Evolutionary conservation across 768 basidiomycete genomes (phyloP), one percentile per base, ranked within the genome.

Genomic region (Sporobolomyces phaffii): DNA sequence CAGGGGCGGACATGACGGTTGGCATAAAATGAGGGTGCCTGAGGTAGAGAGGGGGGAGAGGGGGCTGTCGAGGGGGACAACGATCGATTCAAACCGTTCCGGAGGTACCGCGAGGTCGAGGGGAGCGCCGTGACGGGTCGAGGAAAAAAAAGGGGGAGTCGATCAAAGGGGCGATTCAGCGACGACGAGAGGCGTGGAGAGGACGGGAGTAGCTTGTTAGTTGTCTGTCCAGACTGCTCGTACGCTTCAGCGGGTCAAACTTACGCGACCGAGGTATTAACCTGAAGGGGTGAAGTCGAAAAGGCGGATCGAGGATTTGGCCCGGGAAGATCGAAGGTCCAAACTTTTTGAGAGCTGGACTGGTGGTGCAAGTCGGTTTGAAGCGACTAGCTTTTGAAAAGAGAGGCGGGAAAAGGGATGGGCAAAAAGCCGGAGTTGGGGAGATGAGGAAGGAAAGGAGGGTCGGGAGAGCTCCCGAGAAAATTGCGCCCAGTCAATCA

Each of bases 1-100:
- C 57, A 22, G 64, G 65, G 31, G 65, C 65, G 36, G 65, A 67
- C 65, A 67, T 67, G 52, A 26, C 59, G 44, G 58, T 43, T 17
- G 56, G 56, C 56, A 58, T 58, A 45, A 22, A 58, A 22, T 33
- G 56, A 45, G 43, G 56, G 56, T 58, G 56, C 56, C 56, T 31
- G 24, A 45, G 31, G 34, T 26, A 44, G 41, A 22, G 44, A 43
- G 36, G 45, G 36, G 45, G 45, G 47, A 24, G 17, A 24, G 45
- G n/a, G 29, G 24, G 57, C 28, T 45, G 38, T 59, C 20, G 31
- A 9, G n/a, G 5, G 9, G 29, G 17, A 31, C 7, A 15, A 33
- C 2, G 31, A 13, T 14, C n/a, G 26, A 20, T 33, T 59, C 22
- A 28, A 5, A 14, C 18, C 8, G n/a, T 22, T 24, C 3, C 6